A percentile compares a stretch with the other conserved stretches of the same genome.
phyloP scores from a whole-genome alignment of 305 asterid genomes.

The Fraxinus sp. region DNA sequence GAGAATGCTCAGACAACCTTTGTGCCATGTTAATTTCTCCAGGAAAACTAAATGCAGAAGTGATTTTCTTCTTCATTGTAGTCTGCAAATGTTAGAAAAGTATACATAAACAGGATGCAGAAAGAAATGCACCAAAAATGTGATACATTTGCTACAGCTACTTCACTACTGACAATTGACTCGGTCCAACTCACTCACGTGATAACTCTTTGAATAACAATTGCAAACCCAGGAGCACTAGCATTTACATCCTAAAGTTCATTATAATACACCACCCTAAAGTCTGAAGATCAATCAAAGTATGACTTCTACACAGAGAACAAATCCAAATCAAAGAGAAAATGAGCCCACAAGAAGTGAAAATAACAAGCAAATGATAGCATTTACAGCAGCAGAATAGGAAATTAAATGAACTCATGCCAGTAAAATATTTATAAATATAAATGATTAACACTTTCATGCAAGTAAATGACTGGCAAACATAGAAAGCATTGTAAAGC shows the following conservation, averaged over 20 bases:
- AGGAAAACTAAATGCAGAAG: conserved; percentile 86
- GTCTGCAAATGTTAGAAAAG: conserved; percentile 62
- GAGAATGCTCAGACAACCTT: conserved; percentile 64
- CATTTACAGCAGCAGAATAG: background rate
- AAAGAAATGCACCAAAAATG: conserved; percentile 21
- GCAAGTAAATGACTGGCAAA: conserved; percentile 22
- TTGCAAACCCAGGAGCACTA: conserved; percentile 15
- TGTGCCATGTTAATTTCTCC: conserved; percentile 69
- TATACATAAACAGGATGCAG: conserved; percentile 26
- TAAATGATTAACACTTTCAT: background rate
- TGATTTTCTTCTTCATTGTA: conserved; percentile 89
- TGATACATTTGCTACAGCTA: conserved; percentile 20
- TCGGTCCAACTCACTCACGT: conserved; percentile 14
- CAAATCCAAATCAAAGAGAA: background rate
- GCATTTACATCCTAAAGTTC: conserved; percentile 13
- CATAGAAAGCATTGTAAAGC: conserved; percentile 4
- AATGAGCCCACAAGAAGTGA: background rate
- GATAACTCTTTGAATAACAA: conserved; percentile 12
- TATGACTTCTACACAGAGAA: background rate
- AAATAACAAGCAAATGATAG: background rate
- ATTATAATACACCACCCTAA: conserved; percentile 8
- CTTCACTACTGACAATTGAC: conserved; percentile 18
- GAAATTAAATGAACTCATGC: conserved; percentile 14
- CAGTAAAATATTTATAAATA: conserved; percentile 4
- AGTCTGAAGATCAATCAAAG: conserved; percentile 4